Evolutionary conservation across 1,284 basidiomycete species (phyloP).

Genomic region (Microbotryomycetes sp.): DNA sequence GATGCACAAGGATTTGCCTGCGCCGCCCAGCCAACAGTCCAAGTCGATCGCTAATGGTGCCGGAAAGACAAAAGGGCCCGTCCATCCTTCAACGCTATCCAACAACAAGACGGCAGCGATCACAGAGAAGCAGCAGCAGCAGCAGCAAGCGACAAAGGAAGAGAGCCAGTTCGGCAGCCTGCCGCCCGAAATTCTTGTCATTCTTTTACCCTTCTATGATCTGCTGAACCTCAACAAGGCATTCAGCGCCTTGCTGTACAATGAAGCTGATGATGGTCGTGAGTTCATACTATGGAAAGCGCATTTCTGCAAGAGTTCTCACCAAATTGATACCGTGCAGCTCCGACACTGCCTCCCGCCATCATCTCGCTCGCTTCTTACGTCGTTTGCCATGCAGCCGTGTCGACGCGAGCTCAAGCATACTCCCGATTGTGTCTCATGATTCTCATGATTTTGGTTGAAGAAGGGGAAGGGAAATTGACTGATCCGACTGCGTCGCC

Average conservation of each 20-base stretch:
- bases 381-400: conserved; percentile 37
- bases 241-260: conserved; percentile 29
- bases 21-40: not conserved
- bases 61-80: not conserved
- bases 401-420: conserved; percentile 21
- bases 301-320: not conserved
- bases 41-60: not conserved
- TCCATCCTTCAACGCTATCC: not conserved
- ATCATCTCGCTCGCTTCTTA: conserved; percentile 38
- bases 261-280: conserved; percentile 1
- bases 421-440: conserved; percentile 35
- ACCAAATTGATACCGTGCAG: not conserved
- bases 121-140: no score
- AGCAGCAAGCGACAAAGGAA: not conserved
- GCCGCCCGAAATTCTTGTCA: conserved; percentile 29
- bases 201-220: conserved; percentile 38
- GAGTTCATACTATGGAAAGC: not conserved
- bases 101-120: not conserved
- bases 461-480: conserved; percentile 36
- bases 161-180: conserved; percentile 15
- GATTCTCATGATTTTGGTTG: conserved; percentile 35
- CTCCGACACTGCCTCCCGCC: conserved; percentile 17
- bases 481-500: conserved; percentile 8
- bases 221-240: conserved; percentile 37
- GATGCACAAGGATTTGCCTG: not conserved